A percentile compares a stretch with the other conserved stretches of the same genome.
Conservation (phyloP, 441 rosid genomes). For the Erodium texanum region DNA sequence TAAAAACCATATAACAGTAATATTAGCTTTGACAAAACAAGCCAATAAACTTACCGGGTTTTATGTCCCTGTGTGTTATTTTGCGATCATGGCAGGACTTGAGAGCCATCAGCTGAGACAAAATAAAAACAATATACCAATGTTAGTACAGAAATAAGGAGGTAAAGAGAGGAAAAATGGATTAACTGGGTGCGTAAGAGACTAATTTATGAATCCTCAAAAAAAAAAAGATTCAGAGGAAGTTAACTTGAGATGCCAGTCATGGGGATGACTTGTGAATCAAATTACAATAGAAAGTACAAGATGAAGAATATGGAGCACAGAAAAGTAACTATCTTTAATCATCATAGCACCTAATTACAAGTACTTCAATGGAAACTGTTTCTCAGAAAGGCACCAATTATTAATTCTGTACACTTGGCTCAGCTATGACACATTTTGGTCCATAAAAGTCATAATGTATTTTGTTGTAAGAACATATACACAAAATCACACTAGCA, state of each 20-base stretch:
- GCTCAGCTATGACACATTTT: neutral
- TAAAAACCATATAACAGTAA: constrained; percentile 3
- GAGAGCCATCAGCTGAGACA: constrained; percentile 65
- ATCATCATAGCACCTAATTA: neutral
- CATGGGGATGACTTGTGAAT: neutral
- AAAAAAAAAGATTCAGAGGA: neutral
- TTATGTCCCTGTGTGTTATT: constrained; percentile 94
- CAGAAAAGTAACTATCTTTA: neutral
- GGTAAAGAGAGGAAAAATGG: neutral
- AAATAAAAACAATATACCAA: constrained; percentile 11
- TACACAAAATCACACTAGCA: neutral
- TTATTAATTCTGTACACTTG: neutral
- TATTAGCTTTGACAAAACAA: constrained; percentile 10
- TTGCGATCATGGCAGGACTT: constrained; percentile 94
- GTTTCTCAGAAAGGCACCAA: neutral
- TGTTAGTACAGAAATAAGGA: constrained; percentile 1
- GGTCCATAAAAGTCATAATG: neutral
- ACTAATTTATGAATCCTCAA: neutral
- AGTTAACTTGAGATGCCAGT: neutral
- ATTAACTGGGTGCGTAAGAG: constrained; percentile 7
- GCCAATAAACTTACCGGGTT: constrained; percentile 64
- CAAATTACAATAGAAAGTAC: no score
- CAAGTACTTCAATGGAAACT: constrained; percentile 2
- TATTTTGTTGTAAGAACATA: neutral
- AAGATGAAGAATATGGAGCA: neutral